phyloP scores from a whole-genome alignment of 495 filamentous ascomycete species.

The Cairneyella variabilis region DNA sequence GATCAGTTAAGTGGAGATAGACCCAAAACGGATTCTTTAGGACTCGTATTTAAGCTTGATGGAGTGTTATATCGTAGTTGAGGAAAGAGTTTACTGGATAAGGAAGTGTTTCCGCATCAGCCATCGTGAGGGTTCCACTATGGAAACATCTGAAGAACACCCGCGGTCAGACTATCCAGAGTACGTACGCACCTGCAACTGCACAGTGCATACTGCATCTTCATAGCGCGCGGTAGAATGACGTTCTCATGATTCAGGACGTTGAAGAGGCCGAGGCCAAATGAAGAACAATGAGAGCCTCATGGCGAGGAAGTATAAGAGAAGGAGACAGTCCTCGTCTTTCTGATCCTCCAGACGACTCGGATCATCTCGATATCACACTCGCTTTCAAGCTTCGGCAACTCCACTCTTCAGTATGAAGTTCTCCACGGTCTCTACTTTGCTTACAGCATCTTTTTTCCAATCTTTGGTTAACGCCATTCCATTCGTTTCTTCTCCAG shows the following conservation, averaged over 20 bases:
- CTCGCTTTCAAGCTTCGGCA: background rate
- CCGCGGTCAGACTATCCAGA: conserved; percentile 4
- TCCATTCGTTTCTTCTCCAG: conserved; percentile 9
- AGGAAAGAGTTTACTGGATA: too few relatives aligned
- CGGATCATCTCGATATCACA: conserved; percentile 3
- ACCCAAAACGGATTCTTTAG: too few relatives aligned
- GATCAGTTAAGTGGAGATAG: too few relatives aligned
- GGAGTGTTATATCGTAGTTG: too few relatives aligned
- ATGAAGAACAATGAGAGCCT: background rate
- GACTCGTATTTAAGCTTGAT: too few relatives aligned
- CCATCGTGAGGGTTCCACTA: too few relatives aligned
- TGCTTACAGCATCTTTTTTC: conserved; percentile 1
- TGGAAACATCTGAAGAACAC: too few relatives aligned
- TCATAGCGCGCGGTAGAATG: too few relatives aligned
- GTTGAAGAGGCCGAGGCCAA: too few relatives aligned
- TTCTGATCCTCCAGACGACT: conserved; percentile 1
- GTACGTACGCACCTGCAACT: conserved; percentile 3
- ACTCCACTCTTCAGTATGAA: conserved; percentile 13
- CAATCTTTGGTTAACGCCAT: conserved; percentile 15
- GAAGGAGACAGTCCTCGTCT: background rate
- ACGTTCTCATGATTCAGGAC: too few relatives aligned
- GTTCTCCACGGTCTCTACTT: conserved; percentile 4
- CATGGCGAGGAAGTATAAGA: background rate
- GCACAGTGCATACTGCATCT: too few relatives aligned
- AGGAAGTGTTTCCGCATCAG: too few relatives aligned